These are phyloP conservation scores for Rhamnella rubrinervis DNA, from an alignment of 331 rosid genomes.

Conservation along the genomic window DNA sequence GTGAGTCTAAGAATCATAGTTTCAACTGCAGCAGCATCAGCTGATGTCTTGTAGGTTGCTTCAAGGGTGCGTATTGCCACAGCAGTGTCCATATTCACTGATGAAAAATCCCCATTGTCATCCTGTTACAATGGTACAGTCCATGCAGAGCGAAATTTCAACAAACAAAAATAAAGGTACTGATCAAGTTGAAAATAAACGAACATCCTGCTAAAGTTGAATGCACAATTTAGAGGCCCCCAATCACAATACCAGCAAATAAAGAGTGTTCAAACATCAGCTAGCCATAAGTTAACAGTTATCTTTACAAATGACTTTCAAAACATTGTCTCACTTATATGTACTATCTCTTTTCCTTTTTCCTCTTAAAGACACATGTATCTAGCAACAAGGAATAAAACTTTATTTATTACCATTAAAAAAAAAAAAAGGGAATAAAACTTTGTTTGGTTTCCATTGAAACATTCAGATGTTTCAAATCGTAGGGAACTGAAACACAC, in stretches of 20 bases:
- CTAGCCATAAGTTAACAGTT: too few species aligned
- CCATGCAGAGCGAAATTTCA: slow-evolving; percentile 14
- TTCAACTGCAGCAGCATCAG: slow-evolving; percentile 93
- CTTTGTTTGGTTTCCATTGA: too few species aligned
- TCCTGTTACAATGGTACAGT: slow-evolving; percentile 54
- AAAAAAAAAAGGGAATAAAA: too few species aligned
- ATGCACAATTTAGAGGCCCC: not conserved
- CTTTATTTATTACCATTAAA: too few species aligned
- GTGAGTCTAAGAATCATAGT: slow-evolving; percentile 80
- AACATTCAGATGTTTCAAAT: too few species aligned
- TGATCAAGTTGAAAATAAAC: not conserved
- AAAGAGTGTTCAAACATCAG: too few species aligned
- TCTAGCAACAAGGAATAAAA: too few species aligned
- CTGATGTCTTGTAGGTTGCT: slow-evolving; percentile 92
- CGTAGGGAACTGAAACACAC: too few species aligned
- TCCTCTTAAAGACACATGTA: too few species aligned
- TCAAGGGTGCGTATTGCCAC: slow-evolving; percentile 98
- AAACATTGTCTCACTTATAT: too few species aligned
- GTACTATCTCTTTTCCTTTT: too few species aligned
- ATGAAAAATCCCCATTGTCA: slow-evolving; percentile 89
- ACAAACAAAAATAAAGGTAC: not conserved
- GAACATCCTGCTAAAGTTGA: not conserved
- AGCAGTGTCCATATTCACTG: slow-evolving; percentile 98
- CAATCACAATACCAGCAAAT: not conserved
- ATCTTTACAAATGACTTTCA: too few species aligned